These are phyloP conservation scores for Aureoboletus auriporus DNA, from an alignment of 768 basidiomycete species.

Conservation along the genomic window DNA sequence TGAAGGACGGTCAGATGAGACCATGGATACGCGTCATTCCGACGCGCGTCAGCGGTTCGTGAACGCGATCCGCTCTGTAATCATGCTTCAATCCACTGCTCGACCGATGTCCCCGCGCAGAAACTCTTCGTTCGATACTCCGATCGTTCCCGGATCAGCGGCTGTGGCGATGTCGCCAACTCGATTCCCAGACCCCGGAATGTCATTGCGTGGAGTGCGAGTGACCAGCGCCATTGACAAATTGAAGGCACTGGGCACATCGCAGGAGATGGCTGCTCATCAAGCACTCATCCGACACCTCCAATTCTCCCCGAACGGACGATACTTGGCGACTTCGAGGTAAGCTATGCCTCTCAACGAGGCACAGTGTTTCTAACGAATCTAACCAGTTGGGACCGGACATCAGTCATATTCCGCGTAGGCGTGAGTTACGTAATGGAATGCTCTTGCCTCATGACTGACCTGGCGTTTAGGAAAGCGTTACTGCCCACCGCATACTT, in stretches of 20 bases:
- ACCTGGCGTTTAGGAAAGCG: conserved; percentile 32
- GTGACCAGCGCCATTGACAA: conserved; percentile 40
- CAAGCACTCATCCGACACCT: conserved; percentile 49
- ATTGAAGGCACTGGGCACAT: conserved; percentile 35
- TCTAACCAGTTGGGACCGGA: conserved; percentile 44
- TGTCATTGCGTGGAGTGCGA: conserved; percentile 37
- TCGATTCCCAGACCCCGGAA: conserved; percentile 30
- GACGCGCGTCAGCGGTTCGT: conserved; percentile 36
- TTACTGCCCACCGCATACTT: conserved; percentile 43
- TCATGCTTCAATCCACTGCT: conserved; percentile 38
- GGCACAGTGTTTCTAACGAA: background rate
- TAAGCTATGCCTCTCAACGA: conserved; percentile 13
- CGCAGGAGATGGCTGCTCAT: conserved; percentile 43
- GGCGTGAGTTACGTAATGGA: conserved; percentile 33
- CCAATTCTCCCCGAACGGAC: conserved; percentile 54
- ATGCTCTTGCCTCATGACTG: conserved; percentile 10
- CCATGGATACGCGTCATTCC: conserved; percentile 20
- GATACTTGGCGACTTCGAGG: conserved; percentile 52
- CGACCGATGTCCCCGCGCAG: conserved; percentile 29
- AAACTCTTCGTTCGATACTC: conserved; percentile 28
- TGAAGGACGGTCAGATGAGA: conserved; percentile 28
- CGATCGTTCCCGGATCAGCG: conserved; percentile 17
- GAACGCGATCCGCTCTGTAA: conserved; percentile 44
- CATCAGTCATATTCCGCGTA: conserved; percentile 47
- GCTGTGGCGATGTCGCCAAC: conserved; percentile 26